phyloP scores from a whole-genome alignment of 257 asterid genomes.

The Linderniella brevidens region DNA sequence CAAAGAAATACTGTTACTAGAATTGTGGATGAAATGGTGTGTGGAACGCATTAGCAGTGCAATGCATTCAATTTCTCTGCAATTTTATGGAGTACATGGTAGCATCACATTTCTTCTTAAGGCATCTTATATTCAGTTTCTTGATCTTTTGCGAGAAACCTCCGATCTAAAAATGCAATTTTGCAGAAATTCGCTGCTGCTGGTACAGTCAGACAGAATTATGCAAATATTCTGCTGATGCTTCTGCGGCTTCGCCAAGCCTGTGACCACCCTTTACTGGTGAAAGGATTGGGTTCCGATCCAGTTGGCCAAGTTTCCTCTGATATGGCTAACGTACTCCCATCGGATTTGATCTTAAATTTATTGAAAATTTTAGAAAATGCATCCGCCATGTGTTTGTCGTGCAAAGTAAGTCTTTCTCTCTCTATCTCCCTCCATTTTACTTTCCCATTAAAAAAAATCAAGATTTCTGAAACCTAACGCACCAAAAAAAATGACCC shows the following conservation, averaged over 20 bases:
- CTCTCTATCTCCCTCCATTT: constrained; percentile 5
- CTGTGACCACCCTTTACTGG: constrained; percentile 96
- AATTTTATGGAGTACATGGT: too few relatives aligned
- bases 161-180: constrained; percentile 1
- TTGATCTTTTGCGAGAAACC: too few relatives aligned
- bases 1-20: background rate
- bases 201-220: constrained; percentile 89
- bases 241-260: constrained; percentile 99
- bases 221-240: constrained; percentile 84
- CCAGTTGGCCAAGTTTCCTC: constrained; percentile 49
- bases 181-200: constrained; percentile 98
- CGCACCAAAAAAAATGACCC: background rate
- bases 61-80: too few relatives aligned
- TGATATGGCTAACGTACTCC: constrained; percentile 51
- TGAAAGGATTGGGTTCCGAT: constrained; percentile 52
- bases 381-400: constrained; percentile 59
- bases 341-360: constrained; percentile 36
- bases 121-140: too few relatives aligned
- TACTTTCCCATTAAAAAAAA: background rate
- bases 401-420: constrained; percentile 48
- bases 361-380: constrained; percentile 51
- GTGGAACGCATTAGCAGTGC: too few relatives aligned
- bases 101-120: too few relatives aligned
- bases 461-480: background rate
- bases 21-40: too few relatives aligned